Evolutionary conservation across 108 stramenopile genomes (phyloP).

Genomic region (Cyclotella cryptica): DNA sequence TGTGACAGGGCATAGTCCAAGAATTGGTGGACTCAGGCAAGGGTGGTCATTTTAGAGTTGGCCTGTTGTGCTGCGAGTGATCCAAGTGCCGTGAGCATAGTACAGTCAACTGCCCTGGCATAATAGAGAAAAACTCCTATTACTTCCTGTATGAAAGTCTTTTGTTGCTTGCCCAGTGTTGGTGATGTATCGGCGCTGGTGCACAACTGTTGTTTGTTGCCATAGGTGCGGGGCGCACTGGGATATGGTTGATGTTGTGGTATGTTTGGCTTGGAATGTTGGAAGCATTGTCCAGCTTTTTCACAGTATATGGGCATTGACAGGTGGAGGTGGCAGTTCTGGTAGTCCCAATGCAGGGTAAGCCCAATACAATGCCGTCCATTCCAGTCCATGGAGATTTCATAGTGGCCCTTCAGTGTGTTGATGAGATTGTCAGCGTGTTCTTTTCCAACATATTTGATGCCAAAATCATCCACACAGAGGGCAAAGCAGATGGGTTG

Average conservation of each 20-base stretch:
- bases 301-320: background rate
- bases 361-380: slow-evolving; percentile 19
- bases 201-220: slow-evolving; percentile 43
- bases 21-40: background rate
- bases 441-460: slow-evolving; percentile 28
- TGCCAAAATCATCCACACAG: slow-evolving; percentile 53
- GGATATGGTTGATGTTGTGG: slow-evolving; percentile 24
- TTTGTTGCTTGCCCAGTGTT: background rate
- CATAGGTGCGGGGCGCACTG: slow-evolving; percentile 36
- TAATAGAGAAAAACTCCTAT: background rate
- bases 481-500: slow-evolving; percentile 13
- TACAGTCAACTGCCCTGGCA: background rate
- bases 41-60: background rate
- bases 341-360: background rate
- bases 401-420: slow-evolving; percentile 31
- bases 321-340: background rate
- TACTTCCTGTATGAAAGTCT: background rate
- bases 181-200: slow-evolving; percentile 12
- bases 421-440: slow-evolving; percentile 45
- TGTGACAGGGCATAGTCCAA: background rate
- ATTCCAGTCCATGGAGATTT: slow-evolving; percentile 55
- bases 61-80: slow-evolving; percentile 8
- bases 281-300: background rate
- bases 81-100: background rate
- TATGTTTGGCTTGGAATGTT: background rate